Percentiles rank a stretch among this genome's conserved stretches.
These are phyloP conservation scores for Neonectria faginata DNA, from an alignment of 2,329 filamentous ascomycete species.

Conservation along the genomic window DNA sequence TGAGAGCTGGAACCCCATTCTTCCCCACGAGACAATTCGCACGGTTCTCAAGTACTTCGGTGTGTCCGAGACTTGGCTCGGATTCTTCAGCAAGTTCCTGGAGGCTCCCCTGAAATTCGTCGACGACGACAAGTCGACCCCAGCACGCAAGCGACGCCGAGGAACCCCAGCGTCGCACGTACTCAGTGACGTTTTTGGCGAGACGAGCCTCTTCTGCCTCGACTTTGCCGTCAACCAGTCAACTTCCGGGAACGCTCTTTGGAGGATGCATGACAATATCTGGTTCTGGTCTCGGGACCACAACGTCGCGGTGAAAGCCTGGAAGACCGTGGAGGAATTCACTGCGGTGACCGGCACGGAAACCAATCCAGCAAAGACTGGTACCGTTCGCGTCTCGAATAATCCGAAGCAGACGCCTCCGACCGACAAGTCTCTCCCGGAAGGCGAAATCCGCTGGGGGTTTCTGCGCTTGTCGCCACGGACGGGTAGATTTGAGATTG, in stretches of 20 bases:
- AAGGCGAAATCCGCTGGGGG: constrained; percentile 64
- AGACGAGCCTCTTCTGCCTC: constrained; percentile 71
- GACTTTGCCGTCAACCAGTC: constrained; percentile 72
- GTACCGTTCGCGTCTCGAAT: constrained; percentile 57
- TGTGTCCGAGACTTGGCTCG: constrained; percentile 65
- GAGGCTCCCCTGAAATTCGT: constrained; percentile 69
- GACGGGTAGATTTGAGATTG: constrained; percentile 68
- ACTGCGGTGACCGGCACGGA: constrained; percentile 65
- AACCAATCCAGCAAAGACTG: constrained; percentile 65
- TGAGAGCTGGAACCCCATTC: constrained; percentile 55
- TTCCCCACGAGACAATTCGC: constrained; percentile 69
- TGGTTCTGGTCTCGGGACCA: constrained; percentile 74
- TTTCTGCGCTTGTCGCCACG: constrained; percentile 66
- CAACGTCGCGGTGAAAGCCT: constrained; percentile 65
- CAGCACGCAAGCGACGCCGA: constrained; percentile 60
- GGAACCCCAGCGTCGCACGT: constrained; percentile 71
- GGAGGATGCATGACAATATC: constrained; percentile 73
- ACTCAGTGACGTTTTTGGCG: constrained; percentile 70
- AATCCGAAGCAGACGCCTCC: constrained; percentile 29
- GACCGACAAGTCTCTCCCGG: constrained; percentile 54
- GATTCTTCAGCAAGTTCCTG: constrained; percentile 70
- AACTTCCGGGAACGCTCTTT: constrained; percentile 65
- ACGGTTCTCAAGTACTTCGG: constrained; percentile 69
- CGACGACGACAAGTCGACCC: constrained; percentile 61
- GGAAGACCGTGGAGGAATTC: constrained; percentile 69